A percentile compares a stretch with the other conserved stretches of the same genome.
phyloP scores from a whole-genome alignment of 805 yeast species.

The Priceomyces melissophilus region DNA sequence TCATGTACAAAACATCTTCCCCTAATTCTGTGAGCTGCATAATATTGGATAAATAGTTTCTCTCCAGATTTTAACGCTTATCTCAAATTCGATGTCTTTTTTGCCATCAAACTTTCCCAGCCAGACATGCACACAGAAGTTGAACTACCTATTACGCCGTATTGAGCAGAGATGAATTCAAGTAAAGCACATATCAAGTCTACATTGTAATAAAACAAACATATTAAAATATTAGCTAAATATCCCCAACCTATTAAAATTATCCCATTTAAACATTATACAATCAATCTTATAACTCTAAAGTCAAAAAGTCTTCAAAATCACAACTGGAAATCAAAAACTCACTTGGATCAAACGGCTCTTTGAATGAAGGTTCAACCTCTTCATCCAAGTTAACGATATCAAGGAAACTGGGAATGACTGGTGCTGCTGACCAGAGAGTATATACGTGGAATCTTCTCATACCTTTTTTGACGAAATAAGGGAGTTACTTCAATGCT shows the following conservation, averaged over 20 bases:
- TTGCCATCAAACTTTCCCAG: too few relatives aligned
- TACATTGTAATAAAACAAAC: too few relatives aligned
- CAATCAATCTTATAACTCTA: slow-evolving; percentile 10
- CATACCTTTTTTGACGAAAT: slow-evolving; percentile 1
- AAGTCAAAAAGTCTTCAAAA: slow-evolving; percentile 30
- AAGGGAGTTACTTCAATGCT: slow-evolving; percentile 33
- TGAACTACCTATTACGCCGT: too few relatives aligned
- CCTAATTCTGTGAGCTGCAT: slow-evolving; percentile 27
- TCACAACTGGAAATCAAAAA: slow-evolving; percentile 7
- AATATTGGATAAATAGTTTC: slow-evolving; percentile 5
- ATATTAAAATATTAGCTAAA: background rate
- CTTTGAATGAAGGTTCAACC: slow-evolving; percentile 7
- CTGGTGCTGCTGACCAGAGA: slow-evolving; percentile 39
- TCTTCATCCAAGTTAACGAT: slow-evolving; percentile 8
- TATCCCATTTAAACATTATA: slow-evolving; percentile 3
- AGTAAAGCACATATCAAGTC: too few relatives aligned
- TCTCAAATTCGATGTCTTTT: too few relatives aligned
- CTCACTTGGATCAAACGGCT: too few relatives aligned
- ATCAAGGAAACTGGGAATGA: slow-evolving; percentile 29
- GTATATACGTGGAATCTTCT: slow-evolving; percentile 8
- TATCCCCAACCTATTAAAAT: background rate
- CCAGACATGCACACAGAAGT: too few relatives aligned
- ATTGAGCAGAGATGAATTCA: too few relatives aligned
- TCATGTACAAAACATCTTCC: slow-evolving; percentile 38
- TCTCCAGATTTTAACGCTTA: too few relatives aligned